These are phyloP conservation scores for Crithidia sp. DNA, from an alignment of 208 protist species.

Conservation along the genomic window DNA sequence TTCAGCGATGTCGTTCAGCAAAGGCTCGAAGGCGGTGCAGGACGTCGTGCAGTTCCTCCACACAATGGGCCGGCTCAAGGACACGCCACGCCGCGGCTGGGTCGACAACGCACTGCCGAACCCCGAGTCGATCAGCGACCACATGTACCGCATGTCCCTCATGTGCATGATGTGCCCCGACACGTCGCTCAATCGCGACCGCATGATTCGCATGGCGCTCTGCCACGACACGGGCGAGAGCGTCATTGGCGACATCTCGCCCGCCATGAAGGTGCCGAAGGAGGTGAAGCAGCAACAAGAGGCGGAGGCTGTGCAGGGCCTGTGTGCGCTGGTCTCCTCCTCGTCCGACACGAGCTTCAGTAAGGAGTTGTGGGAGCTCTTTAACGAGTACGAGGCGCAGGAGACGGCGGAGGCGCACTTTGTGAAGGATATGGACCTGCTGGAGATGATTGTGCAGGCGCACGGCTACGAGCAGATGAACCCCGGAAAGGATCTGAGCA, in stretches of 20 bases:
- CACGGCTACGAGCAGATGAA: constrained; percentile 79
- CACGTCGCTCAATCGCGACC: constrained; percentile 62
- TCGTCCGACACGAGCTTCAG: constrained; percentile 42
- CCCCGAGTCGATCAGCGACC: constrained; percentile 88
- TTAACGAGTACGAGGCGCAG: constrained; percentile 89
- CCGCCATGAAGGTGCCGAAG: constrained; percentile 81
- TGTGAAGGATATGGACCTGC: constrained; percentile 92
- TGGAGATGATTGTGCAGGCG: constrained; percentile 94
- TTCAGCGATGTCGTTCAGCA: constrained; percentile 26
- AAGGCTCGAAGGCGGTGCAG: constrained; percentile 25
- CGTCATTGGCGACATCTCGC: constrained; percentile 90
- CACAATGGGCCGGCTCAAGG: constrained; percentile 82
- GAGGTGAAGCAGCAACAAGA: constrained; percentile 82
- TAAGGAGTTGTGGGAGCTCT: constrained; percentile 70
- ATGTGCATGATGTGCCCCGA: constrained; percentile 93
- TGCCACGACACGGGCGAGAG: constrained; percentile 90
- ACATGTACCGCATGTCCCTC: constrained; percentile 94
- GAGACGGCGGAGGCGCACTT: constrained; percentile 82
- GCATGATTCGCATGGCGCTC: constrained; percentile 88
- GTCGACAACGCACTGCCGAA: constrained; percentile 73
- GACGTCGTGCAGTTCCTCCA: constrained; percentile 77
- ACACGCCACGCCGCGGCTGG: constrained; percentile 89
- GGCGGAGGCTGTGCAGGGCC: constrained; percentile 54
- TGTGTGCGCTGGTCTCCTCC: constrained; percentile 52
- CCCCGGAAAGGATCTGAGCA: constrained; percentile 71